Base-by-base conservation (phyloP, 2,329 filamentous ascomycete genomes). In the Exophiala xenobiotica region DNA sequence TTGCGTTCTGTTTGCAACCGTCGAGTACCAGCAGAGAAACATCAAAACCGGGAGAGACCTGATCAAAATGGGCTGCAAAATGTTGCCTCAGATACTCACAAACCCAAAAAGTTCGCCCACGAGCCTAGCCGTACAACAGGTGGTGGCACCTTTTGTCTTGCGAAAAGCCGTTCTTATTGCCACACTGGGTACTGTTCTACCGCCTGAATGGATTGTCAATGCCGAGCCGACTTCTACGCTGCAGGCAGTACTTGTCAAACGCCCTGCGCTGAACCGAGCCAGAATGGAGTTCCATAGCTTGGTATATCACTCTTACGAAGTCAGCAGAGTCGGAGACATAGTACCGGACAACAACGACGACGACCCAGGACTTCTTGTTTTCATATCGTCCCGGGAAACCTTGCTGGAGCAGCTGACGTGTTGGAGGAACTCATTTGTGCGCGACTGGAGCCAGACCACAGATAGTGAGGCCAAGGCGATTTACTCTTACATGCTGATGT, bases 21-120 rank as follows among this genome's bases (percentile, higher is more conserved):
- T 53, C 24, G 57, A 59, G 43, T 54, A 53, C 29, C 57, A 59
- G 20, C 57, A 59, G 46, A 23, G 49, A 31, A 53, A 59, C 33
- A 35, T 53, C 27, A 39, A 42, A 8, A 46, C 49, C 19, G 57
- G 51, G 18, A 42, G n/a, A 11, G 41, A 48, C 9, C 23, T 57
- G 19, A 18, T 59, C 22, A 45, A 55, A 11, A 52, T 31, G 14
- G 53, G 41, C 24, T 58, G 51, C 41, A 27, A 31, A 24, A 37
- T 61, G 16, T 38, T 61, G 18, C 42, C 8, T 11, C 51, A 54
- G 3, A 31, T 9, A 11, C 24, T 27, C 7, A 18, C 42, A 12
- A 29, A 27, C 6, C n/a, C 26, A 9, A 22, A 20, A 9, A n/a
- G 23, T 18, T 48, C 27, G 12, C 8, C 35, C 18, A 42, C 24